Conservation (phyloP, 1,284 basidiomycete species). For the Pascua guehoae region DNA sequence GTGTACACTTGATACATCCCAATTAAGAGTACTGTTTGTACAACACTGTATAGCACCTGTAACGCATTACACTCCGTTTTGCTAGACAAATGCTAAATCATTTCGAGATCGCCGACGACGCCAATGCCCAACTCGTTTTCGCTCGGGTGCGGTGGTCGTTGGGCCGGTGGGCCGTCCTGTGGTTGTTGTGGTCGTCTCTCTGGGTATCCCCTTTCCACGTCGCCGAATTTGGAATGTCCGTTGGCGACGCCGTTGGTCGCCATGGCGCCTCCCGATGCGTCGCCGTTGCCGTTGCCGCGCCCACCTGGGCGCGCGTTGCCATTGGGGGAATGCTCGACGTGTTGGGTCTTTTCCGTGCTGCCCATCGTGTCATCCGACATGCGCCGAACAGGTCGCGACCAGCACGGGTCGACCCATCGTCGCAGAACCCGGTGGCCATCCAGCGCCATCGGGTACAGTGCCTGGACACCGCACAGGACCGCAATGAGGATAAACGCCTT, state of each 20-base stretch:
- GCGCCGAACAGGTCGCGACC: slow-evolving; percentile 9
- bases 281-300: not conserved
- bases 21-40: no score
- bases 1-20: no score
- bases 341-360: not conserved
- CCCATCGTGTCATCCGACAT: not conserved
- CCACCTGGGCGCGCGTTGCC: not conserved
- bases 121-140: not conserved
- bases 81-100: no score
- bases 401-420: slow-evolving; percentile 35
- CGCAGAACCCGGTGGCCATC: slow-evolving; percentile 17
- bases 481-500: slow-evolving; percentile 20
- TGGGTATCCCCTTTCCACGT: not conserved
- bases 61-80: no score
- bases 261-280: no score
- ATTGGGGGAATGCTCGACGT: not conserved
- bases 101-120: not conserved
- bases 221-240: not conserved
- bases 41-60: no score
- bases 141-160: not conserved
- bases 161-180: not conserved
- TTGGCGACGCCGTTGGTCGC: no score
- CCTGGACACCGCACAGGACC: slow-evolving; percentile 20
- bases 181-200: not conserved
- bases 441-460: slow-evolving; percentile 25